Conservation (phyloP, 305 asterid genomes). For the Vinca major region DNA sequence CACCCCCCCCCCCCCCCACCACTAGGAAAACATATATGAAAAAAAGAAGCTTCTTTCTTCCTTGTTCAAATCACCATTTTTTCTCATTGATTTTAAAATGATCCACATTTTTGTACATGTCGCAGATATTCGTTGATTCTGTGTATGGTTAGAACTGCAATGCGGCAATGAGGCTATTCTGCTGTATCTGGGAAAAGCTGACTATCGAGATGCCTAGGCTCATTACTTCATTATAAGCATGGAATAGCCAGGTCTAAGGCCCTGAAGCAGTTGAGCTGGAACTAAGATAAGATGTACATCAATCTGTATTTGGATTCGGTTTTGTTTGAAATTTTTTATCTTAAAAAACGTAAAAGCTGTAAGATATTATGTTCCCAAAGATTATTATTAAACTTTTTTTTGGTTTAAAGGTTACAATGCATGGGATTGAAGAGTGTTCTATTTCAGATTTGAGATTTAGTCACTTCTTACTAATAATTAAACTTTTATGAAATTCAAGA, state of each 20-base stretch:
- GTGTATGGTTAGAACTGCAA: background rate
- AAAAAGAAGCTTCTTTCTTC: background rate
- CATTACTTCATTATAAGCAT: background rate
- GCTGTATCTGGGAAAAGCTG: background rate
- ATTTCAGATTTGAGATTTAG: too few species aligned
- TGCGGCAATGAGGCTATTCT: background rate
- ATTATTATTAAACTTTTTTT: too few species aligned
- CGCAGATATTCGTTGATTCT: slow-evolving; percentile 20
- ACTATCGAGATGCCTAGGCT: background rate
- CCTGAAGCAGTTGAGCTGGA: background rate
- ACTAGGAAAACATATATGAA: background rate
- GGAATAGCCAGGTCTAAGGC: background rate
- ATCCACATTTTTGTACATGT: slow-evolving; percentile 2
- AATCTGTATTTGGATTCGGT: too few species aligned
- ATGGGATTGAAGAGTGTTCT: too few species aligned
- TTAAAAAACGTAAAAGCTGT: too few species aligned
- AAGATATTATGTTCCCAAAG: too few species aligned
- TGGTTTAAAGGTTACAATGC: too few species aligned
- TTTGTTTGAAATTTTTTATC: too few species aligned
- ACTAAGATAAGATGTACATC: background rate
- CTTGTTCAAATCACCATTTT: background rate
- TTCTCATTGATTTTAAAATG: background rate
- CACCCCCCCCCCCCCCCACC: background rate
- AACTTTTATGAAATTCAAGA: too few species aligned
- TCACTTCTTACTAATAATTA: too few species aligned